Conservation (phyloP, 805 yeast genomes). For the Torulaspora microellipsoides region DNA sequence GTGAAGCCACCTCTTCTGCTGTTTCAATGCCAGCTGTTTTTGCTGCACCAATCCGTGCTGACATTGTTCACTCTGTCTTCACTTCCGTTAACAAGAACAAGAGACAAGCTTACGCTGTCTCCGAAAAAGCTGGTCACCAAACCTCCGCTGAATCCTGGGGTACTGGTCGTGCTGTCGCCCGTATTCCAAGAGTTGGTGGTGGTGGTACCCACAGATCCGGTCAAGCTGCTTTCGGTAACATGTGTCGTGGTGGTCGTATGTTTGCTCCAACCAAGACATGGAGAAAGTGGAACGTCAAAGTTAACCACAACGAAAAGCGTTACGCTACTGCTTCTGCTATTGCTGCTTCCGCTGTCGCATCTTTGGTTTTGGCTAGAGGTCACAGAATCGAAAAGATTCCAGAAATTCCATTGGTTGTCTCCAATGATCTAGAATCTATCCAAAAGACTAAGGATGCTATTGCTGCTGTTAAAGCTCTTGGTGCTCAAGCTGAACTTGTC, state of each 20-base stretch:
- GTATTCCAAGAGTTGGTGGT: slow-evolving; percentile 99
- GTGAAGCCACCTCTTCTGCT: slow-evolving; percentile 79
- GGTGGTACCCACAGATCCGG: slow-evolving; percentile 99
- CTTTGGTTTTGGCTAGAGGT: slow-evolving; percentile 98
- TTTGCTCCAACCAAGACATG: slow-evolving; percentile 99
- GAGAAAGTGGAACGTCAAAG: slow-evolving; percentile 99
- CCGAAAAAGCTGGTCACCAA: slow-evolving; percentile 99
- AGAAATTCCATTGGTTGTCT: slow-evolving; percentile 97
- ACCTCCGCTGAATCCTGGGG: slow-evolving; percentile 99
- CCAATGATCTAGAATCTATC: slow-evolving; percentile 87
- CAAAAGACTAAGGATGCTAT: slow-evolving; percentile 98
- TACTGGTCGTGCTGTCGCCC: slow-evolving; percentile 99
- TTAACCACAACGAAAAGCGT: slow-evolving; percentile 99
- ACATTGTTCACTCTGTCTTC: slow-evolving; percentile 98
- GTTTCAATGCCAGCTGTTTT: slow-evolving; percentile 97
- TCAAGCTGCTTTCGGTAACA: slow-evolving; percentile 99
- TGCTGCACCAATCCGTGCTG: slow-evolving; percentile 99
- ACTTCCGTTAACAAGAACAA: slow-evolving; percentile 99
- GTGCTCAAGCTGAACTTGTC: slow-evolving; percentile 97
- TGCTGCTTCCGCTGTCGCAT: slow-evolving; percentile 98
- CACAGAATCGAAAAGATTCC: slow-evolving; percentile 98
- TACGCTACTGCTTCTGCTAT: slow-evolving; percentile 99
- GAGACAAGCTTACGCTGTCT: slow-evolving; percentile 99
- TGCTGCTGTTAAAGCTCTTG: slow-evolving; percentile 95
- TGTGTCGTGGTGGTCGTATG: slow-evolving; percentile 99